These are phyloP conservation scores for Boeremia exigua DNA, from an alignment of 2,329 filamentous ascomycete species.

Conservation along the genomic window DNA sequence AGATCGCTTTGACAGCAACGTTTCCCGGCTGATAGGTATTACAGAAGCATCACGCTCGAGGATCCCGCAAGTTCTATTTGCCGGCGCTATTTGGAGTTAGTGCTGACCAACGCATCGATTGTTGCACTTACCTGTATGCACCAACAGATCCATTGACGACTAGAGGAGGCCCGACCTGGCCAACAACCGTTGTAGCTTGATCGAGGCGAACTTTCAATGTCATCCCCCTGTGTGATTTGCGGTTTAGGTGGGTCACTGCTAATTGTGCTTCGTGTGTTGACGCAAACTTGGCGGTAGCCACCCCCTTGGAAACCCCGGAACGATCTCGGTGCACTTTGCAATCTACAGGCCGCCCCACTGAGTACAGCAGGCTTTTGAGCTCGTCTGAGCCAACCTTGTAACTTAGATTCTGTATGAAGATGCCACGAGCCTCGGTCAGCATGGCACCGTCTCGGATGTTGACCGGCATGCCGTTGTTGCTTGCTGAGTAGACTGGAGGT, in stretches of 20 bases:
- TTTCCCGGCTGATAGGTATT: not conserved
- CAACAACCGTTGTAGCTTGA: conserved; percentile 43
- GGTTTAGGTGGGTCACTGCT: conserved; percentile 37
- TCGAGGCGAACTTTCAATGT: conserved; percentile 43
- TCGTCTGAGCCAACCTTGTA: conserved; percentile 36
- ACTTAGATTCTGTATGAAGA: conserved; percentile 45
- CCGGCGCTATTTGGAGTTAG: conserved; percentile 10
- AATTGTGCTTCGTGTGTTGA: conserved; percentile 40
- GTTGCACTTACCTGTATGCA: conserved; percentile 12
- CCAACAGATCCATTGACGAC: conserved; percentile 17
- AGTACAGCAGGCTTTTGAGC: conserved; percentile 34
- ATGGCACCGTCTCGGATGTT: conserved; percentile 46
- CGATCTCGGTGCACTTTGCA: conserved; percentile 35
- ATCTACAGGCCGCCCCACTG: conserved; percentile 33
- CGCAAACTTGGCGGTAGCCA: conserved; percentile 42
- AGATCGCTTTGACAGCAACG: not conserved
- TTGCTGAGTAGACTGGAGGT: conserved; percentile 39
- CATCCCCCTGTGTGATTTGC: conserved; percentile 38
- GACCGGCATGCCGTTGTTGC: conserved; percentile 42
- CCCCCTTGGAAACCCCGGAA: conserved; percentile 38
- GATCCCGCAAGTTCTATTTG: not conserved
- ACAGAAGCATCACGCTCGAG: not conserved
- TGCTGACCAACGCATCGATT: not conserved
- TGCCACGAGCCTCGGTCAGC: conserved; percentile 46
- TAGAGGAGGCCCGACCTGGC: conserved; percentile 32